A percentile compares a stretch with the other conserved stretches of the same genome.
These are phyloP conservation scores for Pseudozyma sp. DNA, from an alignment of 1,284 basidiomycete species.

Conservation along the genomic window DNA sequence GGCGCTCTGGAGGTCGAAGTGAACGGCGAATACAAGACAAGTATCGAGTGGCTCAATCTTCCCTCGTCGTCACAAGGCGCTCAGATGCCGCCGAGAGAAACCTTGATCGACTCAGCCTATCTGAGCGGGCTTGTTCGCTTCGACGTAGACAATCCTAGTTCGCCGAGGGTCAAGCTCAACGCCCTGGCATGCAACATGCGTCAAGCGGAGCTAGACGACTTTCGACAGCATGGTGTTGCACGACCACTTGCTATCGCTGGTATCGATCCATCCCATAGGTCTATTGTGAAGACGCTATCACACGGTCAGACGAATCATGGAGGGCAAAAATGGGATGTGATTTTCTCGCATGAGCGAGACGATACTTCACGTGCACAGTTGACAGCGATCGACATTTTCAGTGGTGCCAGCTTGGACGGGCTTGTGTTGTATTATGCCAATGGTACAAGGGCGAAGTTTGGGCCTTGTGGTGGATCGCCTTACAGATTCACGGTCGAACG, in stretches of 20 bases:
- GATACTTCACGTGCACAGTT: conserved; percentile 3
- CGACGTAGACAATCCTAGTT: conserved; percentile 25
- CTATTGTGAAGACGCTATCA: conserved; percentile 18
- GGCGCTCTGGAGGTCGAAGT: conserved; percentile 41
- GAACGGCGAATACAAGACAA: conserved; percentile 34
- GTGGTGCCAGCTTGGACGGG: conserved; percentile 35
- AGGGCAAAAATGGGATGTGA: conserved; percentile 19
- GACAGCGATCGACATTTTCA: conserved; percentile 25
- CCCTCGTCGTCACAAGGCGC: not conserved
- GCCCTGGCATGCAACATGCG: conserved; percentile 51
- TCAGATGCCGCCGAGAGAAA: conserved; percentile 21
- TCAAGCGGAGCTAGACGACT: conserved; percentile 36
- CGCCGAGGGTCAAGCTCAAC: conserved; percentile 33
- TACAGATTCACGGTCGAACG: conserved; percentile 15
- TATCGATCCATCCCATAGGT: conserved; percentile 6
- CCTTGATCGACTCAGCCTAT: conserved; percentile 32
- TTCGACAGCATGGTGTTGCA: conserved; percentile 18
- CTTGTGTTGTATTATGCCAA: conserved; percentile 20
- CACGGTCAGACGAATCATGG: conserved; percentile 18
- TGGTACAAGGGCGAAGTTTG: conserved; percentile 7
- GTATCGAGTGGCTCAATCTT: conserved; percentile 43
- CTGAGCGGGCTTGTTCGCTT: conserved; percentile 36
- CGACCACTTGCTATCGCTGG: conserved; percentile 14
- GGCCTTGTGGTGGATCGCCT: conserved; percentile 26
- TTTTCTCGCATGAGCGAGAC: conserved; percentile 20